phyloP scores from a whole-genome alignment of 768 basidiomycete genomes.

The Porpolomopsis calyptriformis region DNA sequence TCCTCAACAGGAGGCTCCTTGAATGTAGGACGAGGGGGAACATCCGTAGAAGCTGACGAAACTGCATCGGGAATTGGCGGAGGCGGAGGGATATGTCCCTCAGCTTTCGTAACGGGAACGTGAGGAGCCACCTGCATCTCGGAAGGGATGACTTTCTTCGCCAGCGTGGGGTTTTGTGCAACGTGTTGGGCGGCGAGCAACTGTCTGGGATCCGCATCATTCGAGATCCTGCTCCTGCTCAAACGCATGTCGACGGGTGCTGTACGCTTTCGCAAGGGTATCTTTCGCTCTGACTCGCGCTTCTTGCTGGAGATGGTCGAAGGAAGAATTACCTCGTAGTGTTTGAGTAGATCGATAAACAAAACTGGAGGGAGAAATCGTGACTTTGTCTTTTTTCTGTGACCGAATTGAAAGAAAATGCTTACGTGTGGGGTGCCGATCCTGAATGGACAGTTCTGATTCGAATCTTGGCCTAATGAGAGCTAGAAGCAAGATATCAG shows the following conservation, averaged over 20 bases:
- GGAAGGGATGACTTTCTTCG: constrained; percentile 25
- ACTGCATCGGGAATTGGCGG: constrained; percentile 11
- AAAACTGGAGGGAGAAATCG: constrained; percentile 38
- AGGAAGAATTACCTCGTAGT: constrained; percentile 66
- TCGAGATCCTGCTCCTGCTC: constrained; percentile 65
- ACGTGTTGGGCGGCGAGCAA: constrained; percentile 61
- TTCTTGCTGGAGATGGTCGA: constrained; percentile 78
- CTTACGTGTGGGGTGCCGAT: constrained; percentile 74
- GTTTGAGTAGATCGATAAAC: constrained; percentile 74
- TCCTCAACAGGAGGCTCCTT: constrained; percentile 30
- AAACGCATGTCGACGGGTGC: constrained; percentile 82
- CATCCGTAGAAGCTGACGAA: constrained; percentile 19
- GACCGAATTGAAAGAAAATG: background rate
- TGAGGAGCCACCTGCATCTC: constrained; percentile 26
- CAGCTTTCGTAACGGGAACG: too few species aligned
- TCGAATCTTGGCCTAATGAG: constrained; percentile 77
- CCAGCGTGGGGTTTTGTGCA: constrained; percentile 41
- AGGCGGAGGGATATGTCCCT: too few species aligned
- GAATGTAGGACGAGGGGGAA: constrained; percentile 34
- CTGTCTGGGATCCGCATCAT: constrained; percentile 58
- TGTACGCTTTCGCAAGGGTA: constrained; percentile 78
- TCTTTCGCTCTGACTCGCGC: constrained; percentile 75
- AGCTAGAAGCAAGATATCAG: constrained; percentile 30
- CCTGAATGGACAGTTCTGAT: constrained; percentile 79
- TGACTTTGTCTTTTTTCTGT: background rate